These are phyloP conservation scores for Globisporangium nagaii DNA, from an alignment of 352 stramenopile species.

Conservation along the genomic window DNA sequence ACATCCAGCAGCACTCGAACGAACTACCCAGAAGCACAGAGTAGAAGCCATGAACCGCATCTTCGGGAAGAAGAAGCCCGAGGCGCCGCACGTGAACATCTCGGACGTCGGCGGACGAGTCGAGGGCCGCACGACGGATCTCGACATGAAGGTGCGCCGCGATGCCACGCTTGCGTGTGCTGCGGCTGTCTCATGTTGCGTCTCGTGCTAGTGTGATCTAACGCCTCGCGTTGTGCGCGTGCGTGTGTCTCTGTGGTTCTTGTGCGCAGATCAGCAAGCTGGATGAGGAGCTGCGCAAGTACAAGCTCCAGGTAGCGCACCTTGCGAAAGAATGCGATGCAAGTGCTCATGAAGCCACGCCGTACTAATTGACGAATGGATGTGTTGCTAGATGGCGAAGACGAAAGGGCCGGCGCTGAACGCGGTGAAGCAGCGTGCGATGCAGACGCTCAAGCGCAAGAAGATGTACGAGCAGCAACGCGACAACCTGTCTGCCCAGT, in stretches of 20 bases:
- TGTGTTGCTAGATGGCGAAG: slow-evolving; percentile 79
- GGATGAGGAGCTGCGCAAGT: slow-evolving; percentile 78
- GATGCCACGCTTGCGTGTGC: background rate
- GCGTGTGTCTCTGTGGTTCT: background rate
- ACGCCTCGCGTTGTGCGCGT: background rate
- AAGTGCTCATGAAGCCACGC: too few species aligned
- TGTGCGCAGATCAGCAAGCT: slow-evolving; percentile 63
- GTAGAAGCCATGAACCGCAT: slow-evolving; percentile 53
- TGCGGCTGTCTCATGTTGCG: background rate
- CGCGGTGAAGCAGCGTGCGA: slow-evolving; percentile 77
- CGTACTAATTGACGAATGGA: too few species aligned
- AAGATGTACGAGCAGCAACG: slow-evolving; percentile 87
- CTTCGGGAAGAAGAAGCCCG: slow-evolving; percentile 82
- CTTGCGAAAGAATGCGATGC: background rate
- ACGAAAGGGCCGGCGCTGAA: slow-evolving; percentile 57
- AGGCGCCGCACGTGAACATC: slow-evolving; percentile 68
- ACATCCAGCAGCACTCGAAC: background rate
- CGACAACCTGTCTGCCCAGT: slow-evolving; percentile 74
- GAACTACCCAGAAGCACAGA: background rate
- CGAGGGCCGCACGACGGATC: slow-evolving; percentile 64
- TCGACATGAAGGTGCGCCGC: slow-evolving; percentile 69
- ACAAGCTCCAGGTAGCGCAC: slow-evolving; percentile 67
- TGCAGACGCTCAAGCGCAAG: slow-evolving; percentile 85
- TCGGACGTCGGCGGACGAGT: slow-evolving; percentile 72
- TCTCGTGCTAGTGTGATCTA: background rate